Evolutionary conservation across 306 rosid genomes (phyloP).

Genomic region (Ormosia emarginata): DNA sequence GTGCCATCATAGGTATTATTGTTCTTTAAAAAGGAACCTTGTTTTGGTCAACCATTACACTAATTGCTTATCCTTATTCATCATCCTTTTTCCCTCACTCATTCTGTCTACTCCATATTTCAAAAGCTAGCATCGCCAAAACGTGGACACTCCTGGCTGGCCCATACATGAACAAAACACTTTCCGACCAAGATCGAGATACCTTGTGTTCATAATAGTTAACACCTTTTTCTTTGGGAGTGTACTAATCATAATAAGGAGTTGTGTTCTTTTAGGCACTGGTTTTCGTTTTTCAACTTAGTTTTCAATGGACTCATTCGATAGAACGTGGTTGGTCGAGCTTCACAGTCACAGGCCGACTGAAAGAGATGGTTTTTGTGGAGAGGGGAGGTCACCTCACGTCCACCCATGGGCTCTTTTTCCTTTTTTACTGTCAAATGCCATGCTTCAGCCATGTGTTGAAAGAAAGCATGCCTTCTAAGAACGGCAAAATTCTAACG

Average conservation of each 20-base stretch:
- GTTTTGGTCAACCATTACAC: constrained; percentile 50
- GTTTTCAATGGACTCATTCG: constrained; percentile 29
- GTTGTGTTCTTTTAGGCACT: background rate
- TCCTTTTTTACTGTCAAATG: background rate
- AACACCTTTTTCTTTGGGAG: background rate
- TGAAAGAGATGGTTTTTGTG: constrained; percentile 28
- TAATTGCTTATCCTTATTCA: constrained; percentile 36
- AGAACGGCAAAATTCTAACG: background rate
- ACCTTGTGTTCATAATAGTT: background rate
- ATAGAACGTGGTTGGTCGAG: constrained; percentile 43
- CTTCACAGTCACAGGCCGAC: constrained; percentile 19
- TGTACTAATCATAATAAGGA: background rate
- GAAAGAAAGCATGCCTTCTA: background rate
- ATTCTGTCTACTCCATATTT: constrained; percentile 14
- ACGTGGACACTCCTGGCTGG: constrained; percentile 27
- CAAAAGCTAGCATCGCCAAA: constrained; percentile 7
- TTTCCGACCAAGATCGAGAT: constrained; percentile 31
- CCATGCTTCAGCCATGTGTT: constrained; percentile 7
- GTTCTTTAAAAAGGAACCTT: constrained; percentile 39
- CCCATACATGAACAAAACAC: constrained; percentile 10
- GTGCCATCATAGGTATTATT: constrained; percentile 46
- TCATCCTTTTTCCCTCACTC: background rate
- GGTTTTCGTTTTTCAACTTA: constrained; percentile 6
- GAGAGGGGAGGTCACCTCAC: background rate
- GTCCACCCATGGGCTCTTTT: background rate